Conservation (phyloP, 2,329 filamentous ascomycete species). For the Botryotinia calthae region DNA sequence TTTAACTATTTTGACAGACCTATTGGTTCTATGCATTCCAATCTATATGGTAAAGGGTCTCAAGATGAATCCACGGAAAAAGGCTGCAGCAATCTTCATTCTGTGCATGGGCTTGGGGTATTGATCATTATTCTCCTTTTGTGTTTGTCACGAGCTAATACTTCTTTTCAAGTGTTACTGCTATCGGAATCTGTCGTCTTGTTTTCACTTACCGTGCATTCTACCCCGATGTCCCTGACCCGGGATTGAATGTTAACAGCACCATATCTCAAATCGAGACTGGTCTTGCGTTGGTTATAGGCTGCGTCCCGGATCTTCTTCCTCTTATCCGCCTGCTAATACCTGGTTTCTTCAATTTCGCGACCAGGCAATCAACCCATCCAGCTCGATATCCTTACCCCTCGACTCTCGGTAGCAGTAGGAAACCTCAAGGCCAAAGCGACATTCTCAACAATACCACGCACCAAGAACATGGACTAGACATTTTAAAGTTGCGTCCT, state of each 20-base stretch:
- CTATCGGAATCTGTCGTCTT: slow-evolving; percentile 26
- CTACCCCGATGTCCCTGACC: slow-evolving; percentile 20
- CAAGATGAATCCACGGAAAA: slow-evolving; percentile 24
- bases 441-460: not conserved
- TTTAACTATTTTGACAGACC: slow-evolving; percentile 27
- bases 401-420: not conserved
- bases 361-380: not conserved
- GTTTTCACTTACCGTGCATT: slow-evolving; percentile 21
- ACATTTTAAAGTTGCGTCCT: not conserved
- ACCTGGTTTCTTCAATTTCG: not conserved
- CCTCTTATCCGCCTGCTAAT: not conserved
- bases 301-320: slow-evolving; percentile 14
- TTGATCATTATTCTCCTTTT: not conserved
- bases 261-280: slow-evolving; percentile 30
- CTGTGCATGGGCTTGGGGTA: slow-evolving; percentile 23
- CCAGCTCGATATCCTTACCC: not conserved
- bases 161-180: slow-evolving; percentile 24
- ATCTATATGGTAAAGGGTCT: slow-evolving; percentile 29
- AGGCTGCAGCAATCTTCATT: slow-evolving; percentile 23
- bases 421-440: not conserved
- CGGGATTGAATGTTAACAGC: slow-evolving; percentile 24
- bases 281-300: slow-evolving; percentile 27
- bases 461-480: not conserved
- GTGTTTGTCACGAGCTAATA: not conserved
- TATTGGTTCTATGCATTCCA: slow-evolving; percentile 28